Conservation (phyloP, 1,284 basidiomycete species). For the Macrocystidia cucumis region DNA sequence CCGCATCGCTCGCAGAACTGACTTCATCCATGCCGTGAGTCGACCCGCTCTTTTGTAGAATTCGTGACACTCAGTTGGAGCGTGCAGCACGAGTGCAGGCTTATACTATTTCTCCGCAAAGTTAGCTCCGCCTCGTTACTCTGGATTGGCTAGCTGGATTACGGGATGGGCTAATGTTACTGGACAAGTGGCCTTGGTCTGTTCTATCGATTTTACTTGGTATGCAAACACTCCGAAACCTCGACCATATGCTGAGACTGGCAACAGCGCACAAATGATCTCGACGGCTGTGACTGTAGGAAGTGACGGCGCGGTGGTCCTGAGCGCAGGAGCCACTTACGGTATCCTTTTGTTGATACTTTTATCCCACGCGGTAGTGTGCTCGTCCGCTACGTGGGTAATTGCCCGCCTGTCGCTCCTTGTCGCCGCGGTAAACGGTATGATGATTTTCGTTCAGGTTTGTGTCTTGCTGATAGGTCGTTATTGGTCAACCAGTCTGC, state of each 20-base stretch:
- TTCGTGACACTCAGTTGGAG: constrained; percentile 2
- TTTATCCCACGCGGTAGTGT: constrained; percentile 57
- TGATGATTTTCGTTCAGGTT: constrained; percentile 12
- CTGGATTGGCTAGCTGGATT: constrained; percentile 64
- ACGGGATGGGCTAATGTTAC: constrained; percentile 39
- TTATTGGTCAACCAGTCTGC: constrained; percentile 43
- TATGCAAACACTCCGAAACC: no score
- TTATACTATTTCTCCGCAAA: constrained; percentile 72
- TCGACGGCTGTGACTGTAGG: constrained; percentile 59
- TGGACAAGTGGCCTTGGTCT: constrained; percentile 46
- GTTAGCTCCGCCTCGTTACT: constrained; percentile 49
- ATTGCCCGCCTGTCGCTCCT: constrained; percentile 63
- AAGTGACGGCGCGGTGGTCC: constrained; percentile 40
- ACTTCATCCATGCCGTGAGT: constrained; percentile 71
- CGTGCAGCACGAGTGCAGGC: constrained; percentile 55
- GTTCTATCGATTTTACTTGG: constrained; percentile 63
- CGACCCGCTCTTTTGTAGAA: neutral
- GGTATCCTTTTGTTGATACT: constrained; percentile 60
- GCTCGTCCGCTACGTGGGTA: constrained; percentile 59
- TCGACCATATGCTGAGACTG: no score
- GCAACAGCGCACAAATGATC: constrained; percentile 63
- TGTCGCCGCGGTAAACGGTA: constrained; percentile 58
- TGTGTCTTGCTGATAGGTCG: constrained; percentile 1
- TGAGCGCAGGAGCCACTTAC: constrained; percentile 56
- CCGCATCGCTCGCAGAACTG: constrained; percentile 65